Evolutionary conservation across 2,329 filamentous ascomycete species (phyloP).

Genomic region (Triangularia setosa): DNA sequence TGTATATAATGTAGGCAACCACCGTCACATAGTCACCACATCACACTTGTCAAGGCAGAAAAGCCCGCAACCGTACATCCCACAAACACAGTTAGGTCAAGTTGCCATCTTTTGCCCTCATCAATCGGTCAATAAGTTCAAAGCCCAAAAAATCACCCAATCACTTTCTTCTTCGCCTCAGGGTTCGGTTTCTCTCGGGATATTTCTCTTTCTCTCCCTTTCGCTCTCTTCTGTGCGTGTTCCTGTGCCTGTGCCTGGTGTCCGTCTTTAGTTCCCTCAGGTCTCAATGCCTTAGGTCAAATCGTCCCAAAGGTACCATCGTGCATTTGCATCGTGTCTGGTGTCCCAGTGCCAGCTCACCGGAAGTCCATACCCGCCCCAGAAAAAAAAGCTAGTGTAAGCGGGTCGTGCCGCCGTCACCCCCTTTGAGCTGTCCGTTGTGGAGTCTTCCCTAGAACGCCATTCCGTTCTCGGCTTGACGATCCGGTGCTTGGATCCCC

Average conservation of each 20-base stretch:
- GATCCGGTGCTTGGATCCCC: background rate
- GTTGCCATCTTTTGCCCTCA: background rate
- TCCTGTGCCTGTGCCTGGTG: background rate
- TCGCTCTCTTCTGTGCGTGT: background rate
- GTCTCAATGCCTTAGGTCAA: background rate
- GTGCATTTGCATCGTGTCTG: background rate
- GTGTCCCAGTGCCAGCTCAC: background rate
- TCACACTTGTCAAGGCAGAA: too few relatives aligned
- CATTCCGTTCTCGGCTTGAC: background rate
- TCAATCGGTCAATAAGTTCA: too few relatives aligned
- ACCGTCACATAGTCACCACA: background rate
- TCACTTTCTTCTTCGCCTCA: background rate
- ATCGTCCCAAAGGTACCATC: background rate
- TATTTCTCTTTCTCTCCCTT: background rate
- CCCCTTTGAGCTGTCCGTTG: background rate
- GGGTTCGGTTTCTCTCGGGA: background rate
- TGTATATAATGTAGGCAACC: background rate
- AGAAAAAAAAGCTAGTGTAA: background rate
- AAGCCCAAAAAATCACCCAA: background rate
- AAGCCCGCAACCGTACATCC: too few relatives aligned
- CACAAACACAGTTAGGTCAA: too few relatives aligned
- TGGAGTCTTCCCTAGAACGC: background rate
- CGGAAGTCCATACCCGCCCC: conserved; percentile 2
- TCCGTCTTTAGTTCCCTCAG: background rate
- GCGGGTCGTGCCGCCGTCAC: conserved; percentile 6